phyloP scores from a whole-genome alignment of 1,284 basidiomycete species.

The Veloboletus limbatus region DNA sequence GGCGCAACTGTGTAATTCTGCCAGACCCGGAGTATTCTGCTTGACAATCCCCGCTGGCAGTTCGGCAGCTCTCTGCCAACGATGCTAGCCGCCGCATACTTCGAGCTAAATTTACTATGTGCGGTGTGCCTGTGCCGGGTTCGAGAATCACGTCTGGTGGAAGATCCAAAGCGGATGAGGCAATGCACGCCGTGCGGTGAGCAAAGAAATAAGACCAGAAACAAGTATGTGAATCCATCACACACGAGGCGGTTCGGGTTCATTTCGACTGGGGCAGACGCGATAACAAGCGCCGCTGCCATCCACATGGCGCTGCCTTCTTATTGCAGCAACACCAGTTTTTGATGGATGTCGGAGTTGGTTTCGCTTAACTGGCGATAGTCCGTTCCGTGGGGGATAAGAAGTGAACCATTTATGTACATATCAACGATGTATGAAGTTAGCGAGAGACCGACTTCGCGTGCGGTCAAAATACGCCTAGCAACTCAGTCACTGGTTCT shows the following conservation, averaged over 20 bases:
- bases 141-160: not conserved
- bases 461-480: not conserved
- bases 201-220: not conserved
- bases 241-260: slow-evolving; percentile 24
- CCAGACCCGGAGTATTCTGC: no score
- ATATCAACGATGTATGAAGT: no score
- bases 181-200: no score
- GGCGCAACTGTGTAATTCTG: no score
- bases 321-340: not conserved
- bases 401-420: no score
- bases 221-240: slow-evolving; percentile 2
- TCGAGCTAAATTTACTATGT: no score
- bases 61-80: no score
- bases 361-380: not conserved
- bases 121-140: not conserved
- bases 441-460: not conserved
- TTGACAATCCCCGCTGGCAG: no score
- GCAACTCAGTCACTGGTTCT: no score
- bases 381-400: no score
- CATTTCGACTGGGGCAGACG: slow-evolving; percentile 10
- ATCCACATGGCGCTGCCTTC: no score
- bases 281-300: slow-evolving; percentile 2
- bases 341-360: slow-evolving; percentile 3
- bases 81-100: no score
- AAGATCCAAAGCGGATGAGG: not conserved